Percentiles rank a stretch among this genome's conserved stretches.
phyloP scores from a whole-genome alignment of 805 yeast species.

The Teunomyces atbi region DNA sequence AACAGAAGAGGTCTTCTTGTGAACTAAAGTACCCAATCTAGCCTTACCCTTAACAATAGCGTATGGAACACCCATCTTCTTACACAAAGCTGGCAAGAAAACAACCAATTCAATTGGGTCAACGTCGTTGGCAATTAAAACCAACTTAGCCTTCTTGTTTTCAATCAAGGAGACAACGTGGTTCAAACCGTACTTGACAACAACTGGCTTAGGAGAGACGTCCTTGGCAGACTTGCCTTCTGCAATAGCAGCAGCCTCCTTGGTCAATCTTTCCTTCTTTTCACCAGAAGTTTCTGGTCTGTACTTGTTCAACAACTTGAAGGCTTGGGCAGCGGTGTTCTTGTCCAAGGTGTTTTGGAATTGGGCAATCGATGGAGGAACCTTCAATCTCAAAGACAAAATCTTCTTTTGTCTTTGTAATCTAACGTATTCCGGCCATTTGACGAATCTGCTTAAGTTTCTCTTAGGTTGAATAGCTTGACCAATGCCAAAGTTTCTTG shows the following conservation, averaged over 20 bases:
- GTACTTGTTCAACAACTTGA: constrained; percentile 98
- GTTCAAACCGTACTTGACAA: constrained; percentile 97
- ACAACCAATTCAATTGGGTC: constrained; percentile 98
- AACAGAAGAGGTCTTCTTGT: constrained; percentile 95
- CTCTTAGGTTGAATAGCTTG: constrained; percentile 94
- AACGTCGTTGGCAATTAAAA: constrained; percentile 96
- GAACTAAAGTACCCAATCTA: constrained; percentile 60
- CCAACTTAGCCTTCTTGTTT: constrained; percentile 98
- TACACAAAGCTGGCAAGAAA: constrained; percentile 97
- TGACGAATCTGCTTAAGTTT: constrained; percentile 94
- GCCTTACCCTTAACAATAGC: constrained; percentile 47
- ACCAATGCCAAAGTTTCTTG: constrained; percentile 95
- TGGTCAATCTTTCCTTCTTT: constrained; percentile 98
- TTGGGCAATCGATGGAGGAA: constrained; percentile 98
- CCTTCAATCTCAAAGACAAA: constrained; percentile 93
- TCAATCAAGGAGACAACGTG: constrained; percentile 96
- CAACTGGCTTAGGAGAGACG: constrained; percentile 94
- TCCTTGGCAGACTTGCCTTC: constrained; percentile 97
- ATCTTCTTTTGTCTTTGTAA: constrained; percentile 99
- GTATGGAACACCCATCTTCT: constrained; percentile 97
- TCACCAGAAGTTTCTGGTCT: constrained; percentile 97
- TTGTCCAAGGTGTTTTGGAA: constrained; percentile 95
- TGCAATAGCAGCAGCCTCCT: constrained; percentile 98
- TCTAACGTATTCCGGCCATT: constrained; percentile 98
- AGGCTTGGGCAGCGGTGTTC: constrained; percentile 96